Conservation (phyloP, 2,329 filamentous ascomycete genomes). For the Pseudomassariella vexata region DNA sequence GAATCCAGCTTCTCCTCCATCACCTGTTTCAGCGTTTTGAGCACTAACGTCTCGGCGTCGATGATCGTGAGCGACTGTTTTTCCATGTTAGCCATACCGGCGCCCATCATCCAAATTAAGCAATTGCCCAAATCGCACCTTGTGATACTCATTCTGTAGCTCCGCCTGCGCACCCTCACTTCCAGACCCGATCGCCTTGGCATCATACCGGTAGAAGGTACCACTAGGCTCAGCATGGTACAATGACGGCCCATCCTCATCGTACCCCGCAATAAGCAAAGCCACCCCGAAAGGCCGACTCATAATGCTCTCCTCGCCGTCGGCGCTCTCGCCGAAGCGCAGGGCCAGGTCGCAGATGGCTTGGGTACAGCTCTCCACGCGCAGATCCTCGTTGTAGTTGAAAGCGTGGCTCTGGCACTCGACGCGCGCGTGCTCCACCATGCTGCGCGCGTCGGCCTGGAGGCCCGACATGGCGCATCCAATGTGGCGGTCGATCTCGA, state of each 20-base stretch:
- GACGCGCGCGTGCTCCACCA: conserved; percentile 97
- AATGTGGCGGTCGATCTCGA: conserved; percentile 98
- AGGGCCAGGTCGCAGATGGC: conserved; percentile 96
- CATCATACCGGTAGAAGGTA: conserved; percentile 98
- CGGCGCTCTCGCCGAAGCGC: conserved; percentile 93
- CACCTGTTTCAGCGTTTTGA: conserved; percentile 98
- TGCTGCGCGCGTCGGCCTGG: conserved; percentile 93
- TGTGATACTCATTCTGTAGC: conserved; percentile 98
- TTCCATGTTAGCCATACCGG: not conserved
- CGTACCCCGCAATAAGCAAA: conserved; percentile 90
- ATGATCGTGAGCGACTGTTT: conserved; percentile 79
- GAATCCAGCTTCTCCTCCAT: conserved; percentile 99
- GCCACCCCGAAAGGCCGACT: conserved; percentile 94
- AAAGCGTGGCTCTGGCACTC: conserved; percentile 96
- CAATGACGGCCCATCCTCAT: conserved; percentile 93
- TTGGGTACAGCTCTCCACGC: conserved; percentile 97
- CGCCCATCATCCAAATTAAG: not conserved
- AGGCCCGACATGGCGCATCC: conserved; percentile 98
- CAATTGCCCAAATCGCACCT: no score
- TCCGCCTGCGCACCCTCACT: conserved; percentile 97
- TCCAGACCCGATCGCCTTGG: conserved; percentile 96
- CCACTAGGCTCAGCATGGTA: conserved; percentile 98
- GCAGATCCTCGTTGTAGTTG: conserved; percentile 93
- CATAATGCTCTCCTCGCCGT: conserved; percentile 99
- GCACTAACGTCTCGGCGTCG: conserved; percentile 89